phyloP scores from a whole-genome alignment of 306 rosid species.

The Rubus parviflorus region DNA sequence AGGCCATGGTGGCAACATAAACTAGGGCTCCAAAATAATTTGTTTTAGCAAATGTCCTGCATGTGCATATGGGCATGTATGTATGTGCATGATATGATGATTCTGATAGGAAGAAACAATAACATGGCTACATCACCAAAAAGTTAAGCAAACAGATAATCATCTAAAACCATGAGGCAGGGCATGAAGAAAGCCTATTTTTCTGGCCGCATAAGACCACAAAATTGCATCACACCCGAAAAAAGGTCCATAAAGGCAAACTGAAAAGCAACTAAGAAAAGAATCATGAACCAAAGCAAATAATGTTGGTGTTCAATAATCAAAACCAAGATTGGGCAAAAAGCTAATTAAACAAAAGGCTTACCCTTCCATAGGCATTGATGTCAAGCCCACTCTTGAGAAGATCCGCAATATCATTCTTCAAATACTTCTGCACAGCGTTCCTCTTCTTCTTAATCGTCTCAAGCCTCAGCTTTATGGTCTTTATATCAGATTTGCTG shows the following conservation, averaged over 20 bases:
- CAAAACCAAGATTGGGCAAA: not conserved
- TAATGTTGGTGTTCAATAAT: not conserved
- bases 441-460: slow-evolving; percentile 45
- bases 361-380: slow-evolving; percentile 72
- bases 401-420: slow-evolving; percentile 67
- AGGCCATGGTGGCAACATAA: not conserved
- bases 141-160: not conserved
- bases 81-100: not conserved
- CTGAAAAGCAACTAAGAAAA: not conserved
- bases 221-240: not conserved
- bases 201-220: not conserved
- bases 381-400: slow-evolving; percentile 51
- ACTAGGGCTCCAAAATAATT: slow-evolving; percentile 11
- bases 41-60: not conserved
- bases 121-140: not conserved
- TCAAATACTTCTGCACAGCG: slow-evolving; percentile 49
- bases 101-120: slow-evolving; percentile 8
- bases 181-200: not conserved
- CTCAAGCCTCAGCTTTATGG: slow-evolving; percentile 47
- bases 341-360: not conserved
- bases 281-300: not conserved
- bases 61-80: not conserved
- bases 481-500: slow-evolving; percentile 57
- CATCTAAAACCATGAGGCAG: not conserved
- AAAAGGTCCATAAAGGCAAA: not conserved